Percentiles rank a stretch among this genome's conserved stretches.
phyloP scores from a whole-genome alignment of 2,329 filamentous ascomycete genomes.

The Rutstroemia sp. region DNA sequence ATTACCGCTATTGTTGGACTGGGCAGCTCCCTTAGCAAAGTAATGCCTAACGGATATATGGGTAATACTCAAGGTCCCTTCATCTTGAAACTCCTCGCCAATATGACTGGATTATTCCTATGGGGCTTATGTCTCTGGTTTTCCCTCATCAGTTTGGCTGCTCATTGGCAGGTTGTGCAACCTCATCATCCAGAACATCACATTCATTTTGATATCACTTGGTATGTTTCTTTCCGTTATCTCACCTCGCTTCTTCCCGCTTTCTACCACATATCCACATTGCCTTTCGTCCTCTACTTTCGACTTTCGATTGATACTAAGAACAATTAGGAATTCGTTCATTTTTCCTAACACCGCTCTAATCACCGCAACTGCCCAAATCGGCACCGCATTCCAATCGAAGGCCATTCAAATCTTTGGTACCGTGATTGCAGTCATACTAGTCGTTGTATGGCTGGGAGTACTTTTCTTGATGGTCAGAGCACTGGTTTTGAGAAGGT shows the following conservation, averaged over 20 bases:
- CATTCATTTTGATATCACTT: conserved; percentile 76
- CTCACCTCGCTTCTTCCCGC: too few species aligned
- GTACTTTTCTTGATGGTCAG: conserved; percentile 65
- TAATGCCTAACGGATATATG: conserved; percentile 38
- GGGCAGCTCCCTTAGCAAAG: conserved; percentile 20
- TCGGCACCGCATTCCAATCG: conserved; percentile 55
- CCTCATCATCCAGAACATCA: conserved; percentile 37
- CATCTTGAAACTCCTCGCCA: conserved; percentile 40
- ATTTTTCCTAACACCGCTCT: conserved; percentile 43
- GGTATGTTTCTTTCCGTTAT: conserved; percentile 32
- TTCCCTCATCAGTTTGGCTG: conserved; percentile 72
- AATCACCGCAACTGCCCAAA: conserved; percentile 63
- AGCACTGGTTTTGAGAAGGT: conserved; percentile 56
- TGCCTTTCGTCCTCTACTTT: not conserved
- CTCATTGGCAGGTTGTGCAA: conserved; percentile 60
- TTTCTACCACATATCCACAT: too few species aligned
- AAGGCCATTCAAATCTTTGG: conserved; percentile 58
- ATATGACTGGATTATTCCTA: conserved; percentile 68
- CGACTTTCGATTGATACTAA: not conserved
- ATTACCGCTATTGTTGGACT: conserved; percentile 46
- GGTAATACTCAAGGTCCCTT: conserved; percentile 36
- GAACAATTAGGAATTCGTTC: conserved; percentile 50
- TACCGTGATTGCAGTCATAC: conserved; percentile 55
- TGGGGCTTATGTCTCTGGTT: conserved; percentile 83
- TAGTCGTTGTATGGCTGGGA: conserved; percentile 61